Evolutionary conservation across 2,329 filamentous ascomycete genomes (phyloP).

Genomic region (Colletotrichum chrysophilum): DNA sequence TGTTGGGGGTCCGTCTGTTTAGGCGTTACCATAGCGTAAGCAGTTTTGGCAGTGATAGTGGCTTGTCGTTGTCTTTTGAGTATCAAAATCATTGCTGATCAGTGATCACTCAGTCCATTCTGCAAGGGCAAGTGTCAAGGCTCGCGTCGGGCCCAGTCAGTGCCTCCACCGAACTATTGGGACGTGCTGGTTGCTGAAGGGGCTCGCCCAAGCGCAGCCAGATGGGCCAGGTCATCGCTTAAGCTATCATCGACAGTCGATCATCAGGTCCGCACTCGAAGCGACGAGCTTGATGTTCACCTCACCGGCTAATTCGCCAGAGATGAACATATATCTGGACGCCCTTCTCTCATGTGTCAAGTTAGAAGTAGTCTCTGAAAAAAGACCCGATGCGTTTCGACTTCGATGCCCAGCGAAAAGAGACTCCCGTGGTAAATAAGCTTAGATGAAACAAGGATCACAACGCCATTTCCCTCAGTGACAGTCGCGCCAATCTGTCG

Average conservation of each 20-base stretch:
- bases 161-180: conserved; percentile 19
- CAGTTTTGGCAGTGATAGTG: background rate
- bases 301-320: background rate
- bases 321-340: background rate
- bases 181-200: conserved; percentile 8
- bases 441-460: conserved; percentile 15
- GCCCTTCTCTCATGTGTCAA: background rate
- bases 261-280: background rate
- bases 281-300: background rate
- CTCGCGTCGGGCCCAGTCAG: background rate
- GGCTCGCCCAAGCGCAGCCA: background rate
- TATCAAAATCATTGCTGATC: background rate
- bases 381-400: background rate
- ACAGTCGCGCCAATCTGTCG: background rate
- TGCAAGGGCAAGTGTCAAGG: conserved; percentile 10
- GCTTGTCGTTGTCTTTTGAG: background rate
- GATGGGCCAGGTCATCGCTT: background rate
- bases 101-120: background rate
- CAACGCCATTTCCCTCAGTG: background rate
- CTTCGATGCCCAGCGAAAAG: background rate
- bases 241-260: conserved; percentile 8
- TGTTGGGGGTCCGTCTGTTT: background rate
- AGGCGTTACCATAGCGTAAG: background rate
- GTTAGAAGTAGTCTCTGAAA: background rate
- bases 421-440: background rate